Base-by-base conservation (phyloP, 345 rosid species). In the Trapa bicornis region DNA sequence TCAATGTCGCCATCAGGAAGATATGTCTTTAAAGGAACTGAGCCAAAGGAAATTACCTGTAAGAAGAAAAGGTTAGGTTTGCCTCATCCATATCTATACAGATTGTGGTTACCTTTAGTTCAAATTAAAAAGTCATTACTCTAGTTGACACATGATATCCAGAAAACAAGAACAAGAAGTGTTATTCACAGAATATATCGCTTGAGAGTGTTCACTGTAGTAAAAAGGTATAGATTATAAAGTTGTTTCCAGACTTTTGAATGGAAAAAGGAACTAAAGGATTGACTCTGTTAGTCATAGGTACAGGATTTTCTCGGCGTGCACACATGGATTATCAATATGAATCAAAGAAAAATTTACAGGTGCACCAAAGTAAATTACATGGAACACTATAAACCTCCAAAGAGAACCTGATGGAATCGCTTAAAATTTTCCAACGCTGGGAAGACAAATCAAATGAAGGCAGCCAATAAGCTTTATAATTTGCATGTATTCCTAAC, bases 1-100 rank as follows among this genome's bases (percentile, higher is more conserved):
- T 92, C 98, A 77, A 92, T 89, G 75, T 92, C 98, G 65, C 96
- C 96, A 77, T 92, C 97, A 61, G 97, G 97, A 70, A 91, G 97
- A 86, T 91, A 91, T 4, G 97, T 91, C 82, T 82, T 91, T 80
- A 91, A 76, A 2, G 97, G 97, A 12, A 91, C 97, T 3, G 97
- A 91, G 47, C 97, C 97, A 79, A 87, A 91, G n/a, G 96, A 86
- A 75, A 77, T 80, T 42, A 91, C 97, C 97, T 91, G 80, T 50
- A 71, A 78, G 33, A 61, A 47, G 29, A 7, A 8, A 22, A 33
- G 45, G 41, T 64, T 41, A 33, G 63, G 42, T 43, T 9, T 5
- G 3, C 2, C 65, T 1, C 65, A 13, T 5, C 42, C 53, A 10
- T 22, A 64, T 37, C 37, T 50, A 17, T 38, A 35, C 33, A 36